A percentile compares a stretch with the other conserved stretches of the same genome.
Evolutionary conservation across 192 early-diverging fungal genomes (phyloP).

Genomic region (Thoreauomyces humboldtii): DNA sequence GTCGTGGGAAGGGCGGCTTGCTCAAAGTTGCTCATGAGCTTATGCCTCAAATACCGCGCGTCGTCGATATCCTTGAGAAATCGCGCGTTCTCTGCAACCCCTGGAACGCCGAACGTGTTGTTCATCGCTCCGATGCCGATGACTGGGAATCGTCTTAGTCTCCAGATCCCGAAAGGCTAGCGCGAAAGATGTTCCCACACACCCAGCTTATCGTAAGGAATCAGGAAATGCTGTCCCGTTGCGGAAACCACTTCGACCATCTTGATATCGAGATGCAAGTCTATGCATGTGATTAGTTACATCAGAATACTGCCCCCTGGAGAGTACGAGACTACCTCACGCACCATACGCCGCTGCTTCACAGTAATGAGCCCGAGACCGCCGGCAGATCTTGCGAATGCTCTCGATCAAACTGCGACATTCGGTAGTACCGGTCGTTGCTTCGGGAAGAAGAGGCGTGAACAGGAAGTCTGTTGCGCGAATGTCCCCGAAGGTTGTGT

Average conservation of each 20-base stretch:
- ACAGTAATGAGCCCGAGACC: conserved; percentile 18
- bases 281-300: not conserved
- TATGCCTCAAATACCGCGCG: conserved; percentile 57
- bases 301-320: too few species aligned
- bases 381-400: conserved; percentile 31
- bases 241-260: conserved; percentile 21
- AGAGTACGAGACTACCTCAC: not conserved
- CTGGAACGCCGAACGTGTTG: conserved; percentile 60
- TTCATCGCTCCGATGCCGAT: conserved; percentile 30
- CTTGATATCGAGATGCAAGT: conserved; percentile 29
- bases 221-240: conserved; percentile 19
- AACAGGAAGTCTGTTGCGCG: conserved; percentile 39
- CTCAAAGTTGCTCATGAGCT: conserved; percentile 65
- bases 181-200: not conserved
- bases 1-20: conserved; percentile 62
- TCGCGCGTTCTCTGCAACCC: conserved; percentile 61
- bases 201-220: conserved; percentile 39
- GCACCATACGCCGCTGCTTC: conserved; percentile 29
- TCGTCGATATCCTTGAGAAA: conserved; percentile 66
- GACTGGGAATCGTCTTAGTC: not conserved
- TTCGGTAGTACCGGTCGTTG: conserved; percentile 41
- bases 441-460: conserved; percentile 45
- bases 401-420: conserved; percentile 33
- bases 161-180: not conserved
- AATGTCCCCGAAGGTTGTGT: not conserved